phyloP scores from a whole-genome alignment of 208 protist genomes.

The Tritrichomonas musculus region DNA sequence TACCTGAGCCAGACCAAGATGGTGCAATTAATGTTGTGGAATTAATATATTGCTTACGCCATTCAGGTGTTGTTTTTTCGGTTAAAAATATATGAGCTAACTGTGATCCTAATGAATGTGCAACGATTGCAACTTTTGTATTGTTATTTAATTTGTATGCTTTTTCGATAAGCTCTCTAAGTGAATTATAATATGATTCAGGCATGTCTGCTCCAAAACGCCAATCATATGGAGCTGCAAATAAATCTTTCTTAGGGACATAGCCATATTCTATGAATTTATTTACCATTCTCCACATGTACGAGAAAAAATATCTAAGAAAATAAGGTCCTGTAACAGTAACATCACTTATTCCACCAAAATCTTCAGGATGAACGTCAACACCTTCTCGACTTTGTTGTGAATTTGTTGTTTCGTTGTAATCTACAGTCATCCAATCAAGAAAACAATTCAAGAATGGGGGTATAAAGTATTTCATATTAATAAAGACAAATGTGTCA shows the following conservation, averaged over 20 bases:
- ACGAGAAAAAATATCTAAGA: neutral
- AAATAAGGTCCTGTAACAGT: neutral
- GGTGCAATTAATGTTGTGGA: neutral
- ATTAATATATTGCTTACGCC: neutral
- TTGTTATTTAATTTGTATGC: neutral
- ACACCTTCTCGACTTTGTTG: neutral
- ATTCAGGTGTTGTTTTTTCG: neutral
- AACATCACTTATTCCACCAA: neutral
- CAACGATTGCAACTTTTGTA: neutral
- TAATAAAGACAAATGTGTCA: neutral
- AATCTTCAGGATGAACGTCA: neutral
- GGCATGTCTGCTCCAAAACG: neutral
- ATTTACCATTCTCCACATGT: neutral
- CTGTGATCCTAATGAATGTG: neutral
- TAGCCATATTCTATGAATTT: neutral
- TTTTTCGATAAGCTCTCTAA: neutral
- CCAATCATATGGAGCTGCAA: slow-evolving; percentile 20
- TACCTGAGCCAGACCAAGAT: neutral
- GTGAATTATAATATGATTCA: neutral
- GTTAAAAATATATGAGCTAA: neutral
- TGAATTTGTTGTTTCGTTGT: neutral
- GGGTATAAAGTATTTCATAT: neutral
- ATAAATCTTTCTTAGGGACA: neutral
- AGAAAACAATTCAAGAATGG: neutral
- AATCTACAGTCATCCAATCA: neutral